Base-by-base conservation (phyloP, 495 filamentous ascomycete genomes). In the Platismatia glauca region DNA sequence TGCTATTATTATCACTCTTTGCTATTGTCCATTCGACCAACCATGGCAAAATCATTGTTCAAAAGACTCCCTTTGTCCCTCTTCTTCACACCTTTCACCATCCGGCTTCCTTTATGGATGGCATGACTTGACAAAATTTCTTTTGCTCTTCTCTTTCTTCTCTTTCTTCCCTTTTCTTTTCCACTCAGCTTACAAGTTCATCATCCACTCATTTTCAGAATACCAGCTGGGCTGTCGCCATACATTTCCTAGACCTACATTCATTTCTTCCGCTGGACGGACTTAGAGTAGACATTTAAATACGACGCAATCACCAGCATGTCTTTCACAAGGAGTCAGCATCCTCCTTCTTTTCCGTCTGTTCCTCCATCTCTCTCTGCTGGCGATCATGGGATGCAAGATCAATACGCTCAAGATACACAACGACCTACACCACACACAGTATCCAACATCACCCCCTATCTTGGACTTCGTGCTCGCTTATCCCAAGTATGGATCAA, bases 401-500 rank as follows among this genome's bases (percentile, higher is more conserved):
- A 80, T 73, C 76, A 80, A 73, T 78, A 78, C 73, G 70, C 70
- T 48, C 74, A 77, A 67, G 70, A 75, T 69, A 72, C 70, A 74
- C 64, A 75, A 73, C 74, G 73, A 73, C 72, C 75, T 75, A 66
- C 72, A 62, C 72, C 77, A 66, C 75, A 79, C 66, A 81, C 82
- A 70, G 74, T 77, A 67, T 76, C 77, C 66, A 75, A 80, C 63
- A 82, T 95, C 69, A 98, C 91, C 56, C 95, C 94, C 35, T 97
- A 97, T 70, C 87, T 98, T 38, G 94, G 93, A 59, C 81, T 95
- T 66, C 85, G 86, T 65, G 88, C 94, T 63, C 84, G 91, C 63
- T 80, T 97, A 48, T 98, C 94, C 35, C 94, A 98, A 79, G 78
- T 90, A 70, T 96, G 91, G 91, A 87, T 97, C 78, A 97, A 97